Conservation (phyloP, 2,329 filamentous ascomycete species). For the Colletotrichum sp. region DNA sequence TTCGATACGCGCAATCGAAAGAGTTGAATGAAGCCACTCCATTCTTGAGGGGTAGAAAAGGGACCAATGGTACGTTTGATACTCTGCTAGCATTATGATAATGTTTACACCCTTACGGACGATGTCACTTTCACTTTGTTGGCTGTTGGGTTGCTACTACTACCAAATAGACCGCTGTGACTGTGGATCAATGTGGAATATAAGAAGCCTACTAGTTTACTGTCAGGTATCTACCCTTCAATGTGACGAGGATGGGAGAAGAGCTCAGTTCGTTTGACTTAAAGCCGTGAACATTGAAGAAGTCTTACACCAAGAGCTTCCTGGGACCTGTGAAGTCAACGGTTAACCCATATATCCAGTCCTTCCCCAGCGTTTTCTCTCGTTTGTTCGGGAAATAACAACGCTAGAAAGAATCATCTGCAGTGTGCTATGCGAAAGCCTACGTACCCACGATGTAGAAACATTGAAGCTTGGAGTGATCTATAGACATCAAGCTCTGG, state of each 20-base stretch:
- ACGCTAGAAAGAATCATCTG: neutral
- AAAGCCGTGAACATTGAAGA: fast-evolving
- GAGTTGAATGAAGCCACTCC: neutral
- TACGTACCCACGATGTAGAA: neutral
- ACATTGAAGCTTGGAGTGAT: neutral
- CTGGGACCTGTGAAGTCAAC: no score
- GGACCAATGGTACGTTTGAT: neutral
- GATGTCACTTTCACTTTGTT: neutral
- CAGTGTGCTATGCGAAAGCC: fast-evolving
- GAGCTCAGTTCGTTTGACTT: neutral
- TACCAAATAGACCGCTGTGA: neutral
- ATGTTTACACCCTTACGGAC: fast-evolving
- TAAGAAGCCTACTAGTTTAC: neutral
- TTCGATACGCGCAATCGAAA: neutral
- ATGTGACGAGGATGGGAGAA: neutral
- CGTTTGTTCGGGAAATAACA: neutral
- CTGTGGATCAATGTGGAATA: neutral
- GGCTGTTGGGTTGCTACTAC: neutral
- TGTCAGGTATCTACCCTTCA: neutral
- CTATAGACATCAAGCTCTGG: neutral
- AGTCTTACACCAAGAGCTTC: neutral
- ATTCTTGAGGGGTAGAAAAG: neutral
- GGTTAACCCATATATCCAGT: no score
- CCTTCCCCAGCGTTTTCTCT: neutral
- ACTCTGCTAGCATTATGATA: neutral